These are phyloP conservation scores for Pichia sporocuriosa DNA, from an alignment of 805 yeast species.

Conservation along the genomic window DNA sequence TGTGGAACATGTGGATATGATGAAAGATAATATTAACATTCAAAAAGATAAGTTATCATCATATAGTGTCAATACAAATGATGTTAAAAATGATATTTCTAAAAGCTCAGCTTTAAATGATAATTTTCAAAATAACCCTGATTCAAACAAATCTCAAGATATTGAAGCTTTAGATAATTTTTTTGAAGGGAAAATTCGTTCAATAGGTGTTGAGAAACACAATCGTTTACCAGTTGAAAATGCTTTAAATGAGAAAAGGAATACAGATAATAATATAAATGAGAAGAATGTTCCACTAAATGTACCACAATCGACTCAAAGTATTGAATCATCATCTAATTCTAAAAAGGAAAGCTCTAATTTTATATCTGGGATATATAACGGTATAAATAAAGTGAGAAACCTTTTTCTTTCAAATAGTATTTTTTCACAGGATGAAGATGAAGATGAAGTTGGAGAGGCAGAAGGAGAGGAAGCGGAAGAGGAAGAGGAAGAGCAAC, in stretches of 20 bases:
- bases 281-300: not conserved
- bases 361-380: constrained; percentile 1
- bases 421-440: not conserved
- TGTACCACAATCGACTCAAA: not conserved
- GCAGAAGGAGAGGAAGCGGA: not conserved
- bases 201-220: constrained; percentile 9
- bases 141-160: too few species aligned
- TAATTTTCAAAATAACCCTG: too few species aligned
- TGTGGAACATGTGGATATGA: constrained; percentile 5
- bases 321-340: not conserved
- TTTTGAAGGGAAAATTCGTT: constrained; percentile 16
- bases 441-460: not conserved
- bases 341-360: not conserved
- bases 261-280: not conserved
- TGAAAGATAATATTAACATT: too few species aligned
- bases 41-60: too few species aligned
- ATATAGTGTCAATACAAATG: too few species aligned
- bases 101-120: too few species aligned
- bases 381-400: not conserved
- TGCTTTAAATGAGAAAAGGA: not conserved
- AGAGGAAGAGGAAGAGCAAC: too few species aligned
- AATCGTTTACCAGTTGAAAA: constrained; percentile 14
- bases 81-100: not conserved
- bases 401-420: not conserved
- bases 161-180: constrained; percentile 10